Conservation (phyloP, 2,329 filamentous ascomycete species). For the Verticillium zaregamsianum region DNA sequence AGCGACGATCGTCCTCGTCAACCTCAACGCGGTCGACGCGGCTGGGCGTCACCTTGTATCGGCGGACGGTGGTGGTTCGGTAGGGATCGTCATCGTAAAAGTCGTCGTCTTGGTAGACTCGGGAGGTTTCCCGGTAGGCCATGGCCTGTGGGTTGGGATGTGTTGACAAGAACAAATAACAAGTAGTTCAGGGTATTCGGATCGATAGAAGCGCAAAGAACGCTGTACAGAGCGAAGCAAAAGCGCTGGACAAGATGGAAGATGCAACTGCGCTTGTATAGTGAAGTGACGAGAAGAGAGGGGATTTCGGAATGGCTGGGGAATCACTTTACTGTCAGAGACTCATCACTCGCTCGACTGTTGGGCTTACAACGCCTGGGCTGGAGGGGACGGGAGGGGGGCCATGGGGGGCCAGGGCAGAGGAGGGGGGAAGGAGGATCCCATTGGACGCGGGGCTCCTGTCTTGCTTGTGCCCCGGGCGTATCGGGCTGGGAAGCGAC, state of each 20-base stretch:
- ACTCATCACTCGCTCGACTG: neutral
- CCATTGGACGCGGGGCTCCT: neutral
- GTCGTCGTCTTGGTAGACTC: slow-evolving; percentile 25
- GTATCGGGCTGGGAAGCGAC: neutral
- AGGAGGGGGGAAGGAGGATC: neutral
- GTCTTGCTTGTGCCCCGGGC: neutral
- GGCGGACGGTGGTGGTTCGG: slow-evolving; percentile 43
- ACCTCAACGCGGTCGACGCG: slow-evolving; percentile 38
- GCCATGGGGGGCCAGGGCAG: neutral
- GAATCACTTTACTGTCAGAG: neutral
- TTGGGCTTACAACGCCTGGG: neutral
- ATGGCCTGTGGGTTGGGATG: slow-evolving; percentile 19
- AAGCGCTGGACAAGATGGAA: neutral
- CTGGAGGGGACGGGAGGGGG: neutral
- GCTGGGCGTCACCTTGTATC: slow-evolving; percentile 45
- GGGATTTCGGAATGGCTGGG: neutral
- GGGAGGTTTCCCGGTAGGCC: slow-evolving; percentile 27
- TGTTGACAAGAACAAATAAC: neutral
- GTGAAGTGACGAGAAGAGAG: neutral
- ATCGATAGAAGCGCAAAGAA: neutral
- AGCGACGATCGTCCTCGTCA: slow-evolving; percentile 41
- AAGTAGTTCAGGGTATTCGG: neutral
- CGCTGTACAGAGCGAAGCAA: neutral
- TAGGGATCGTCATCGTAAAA: slow-evolving; percentile 41
- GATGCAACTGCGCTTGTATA: neutral